Conservation (phyloP, 257 asterid genomes). For the Solanum pennellii region DNA sequence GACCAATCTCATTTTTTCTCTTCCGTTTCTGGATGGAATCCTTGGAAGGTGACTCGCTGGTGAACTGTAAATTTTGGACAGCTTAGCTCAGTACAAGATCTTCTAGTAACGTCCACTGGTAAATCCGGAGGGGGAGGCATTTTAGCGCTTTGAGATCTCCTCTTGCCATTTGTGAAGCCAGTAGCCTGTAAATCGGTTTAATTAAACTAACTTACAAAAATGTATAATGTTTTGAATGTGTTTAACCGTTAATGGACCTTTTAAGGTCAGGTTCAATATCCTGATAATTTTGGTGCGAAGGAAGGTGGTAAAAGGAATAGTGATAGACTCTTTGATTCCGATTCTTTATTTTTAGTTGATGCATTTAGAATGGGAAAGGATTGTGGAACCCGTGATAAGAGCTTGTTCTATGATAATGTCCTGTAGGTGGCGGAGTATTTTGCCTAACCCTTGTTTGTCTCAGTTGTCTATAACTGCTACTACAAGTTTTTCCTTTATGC, state of each 20-base stretch:
- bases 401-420: background rate
- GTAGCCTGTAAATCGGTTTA: background rate
- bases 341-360: background rate
- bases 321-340: background rate
- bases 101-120: constrained; percentile 4
- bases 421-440: background rate
- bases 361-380: background rate
- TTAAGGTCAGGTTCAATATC: background rate
- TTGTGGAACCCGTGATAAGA: background rate
- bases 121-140: background rate
- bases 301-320: background rate
- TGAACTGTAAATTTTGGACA: constrained; percentile 14
- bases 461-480: background rate
- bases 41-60: constrained; percentile 10
- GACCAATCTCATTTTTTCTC: background rate
- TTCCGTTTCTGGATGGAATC: background rate
- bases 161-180: background rate
- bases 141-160: background rate
- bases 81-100: background rate
- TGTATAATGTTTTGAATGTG: background rate
- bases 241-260: background rate
- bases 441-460: background rate
- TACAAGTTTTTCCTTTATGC: too few relatives aligned
- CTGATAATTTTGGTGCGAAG: background rate
- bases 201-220: background rate